phyloP scores from a whole-genome alignment of 305 asterid species.

The Fraxinus ornus region DNA sequence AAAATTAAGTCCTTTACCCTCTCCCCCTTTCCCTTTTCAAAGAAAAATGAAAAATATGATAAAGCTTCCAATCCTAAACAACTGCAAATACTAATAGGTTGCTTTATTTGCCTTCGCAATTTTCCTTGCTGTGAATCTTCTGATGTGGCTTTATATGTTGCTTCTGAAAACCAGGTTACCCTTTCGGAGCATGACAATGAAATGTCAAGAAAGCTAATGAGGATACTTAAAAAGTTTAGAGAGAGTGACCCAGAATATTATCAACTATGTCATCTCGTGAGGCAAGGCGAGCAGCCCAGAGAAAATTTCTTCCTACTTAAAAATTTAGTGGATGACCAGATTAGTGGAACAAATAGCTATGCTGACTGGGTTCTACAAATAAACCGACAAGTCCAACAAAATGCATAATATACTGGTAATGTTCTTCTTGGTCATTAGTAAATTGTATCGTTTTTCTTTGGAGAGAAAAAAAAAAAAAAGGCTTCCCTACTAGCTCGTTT shows the following conservation, averaged over 20 bases:
- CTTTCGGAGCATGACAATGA: slow-evolving; percentile 61
- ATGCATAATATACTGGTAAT: slow-evolving; percentile 62
- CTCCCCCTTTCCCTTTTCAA: background rate
- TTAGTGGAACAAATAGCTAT: slow-evolving; percentile 79
- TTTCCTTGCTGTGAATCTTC: slow-evolving; percentile 6
- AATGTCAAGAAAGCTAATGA: slow-evolving; percentile 69
- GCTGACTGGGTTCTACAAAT: slow-evolving; percentile 86
- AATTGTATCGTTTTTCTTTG: background rate
- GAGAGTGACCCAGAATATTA: slow-evolving; percentile 67
- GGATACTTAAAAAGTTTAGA: slow-evolving; percentile 52
- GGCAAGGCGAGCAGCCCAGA: slow-evolving; percentile 98
- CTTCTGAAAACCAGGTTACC: slow-evolving; percentile 55
- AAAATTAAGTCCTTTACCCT: background rate
- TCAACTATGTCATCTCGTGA: slow-evolving; percentile 80
- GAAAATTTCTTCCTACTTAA: slow-evolving; percentile 81
- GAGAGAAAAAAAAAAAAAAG: background rate
- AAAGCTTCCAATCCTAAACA: background rate
- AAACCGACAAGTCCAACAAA: slow-evolving; percentile 83
- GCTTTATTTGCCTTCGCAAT: slow-evolving; percentile 3
- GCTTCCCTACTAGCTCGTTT: background rate
- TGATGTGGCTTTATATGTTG: slow-evolving; percentile 13
- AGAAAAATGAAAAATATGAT: background rate
- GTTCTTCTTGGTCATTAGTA: background rate
- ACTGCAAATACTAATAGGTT: background rate
- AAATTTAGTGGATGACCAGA: slow-evolving; percentile 80